Percentiles rank a stretch among this genome's conserved stretches.
phyloP scores from a whole-genome alignment of 345 rosid genomes.

The Gossypium rotundifolium region DNA sequence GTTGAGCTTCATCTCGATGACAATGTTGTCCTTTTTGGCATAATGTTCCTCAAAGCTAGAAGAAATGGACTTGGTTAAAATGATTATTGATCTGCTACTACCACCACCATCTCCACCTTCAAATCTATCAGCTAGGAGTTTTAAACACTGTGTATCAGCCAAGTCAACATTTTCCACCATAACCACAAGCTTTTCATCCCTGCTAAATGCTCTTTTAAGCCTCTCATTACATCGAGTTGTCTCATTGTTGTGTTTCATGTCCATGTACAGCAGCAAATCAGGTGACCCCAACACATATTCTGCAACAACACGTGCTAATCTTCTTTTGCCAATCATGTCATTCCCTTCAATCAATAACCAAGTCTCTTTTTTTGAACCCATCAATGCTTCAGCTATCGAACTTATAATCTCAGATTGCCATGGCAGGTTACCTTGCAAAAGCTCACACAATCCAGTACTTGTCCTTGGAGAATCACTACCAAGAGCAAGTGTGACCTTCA shows the following conservation, averaged over 20 bases:
- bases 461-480: slow-evolving; percentile 42
- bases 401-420: slow-evolving; percentile 63
- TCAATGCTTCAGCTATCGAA: slow-evolving; percentile 44
- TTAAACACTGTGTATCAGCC: slow-evolving; percentile 45
- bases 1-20: slow-evolving; percentile 53
- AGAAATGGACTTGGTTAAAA: slow-evolving; percentile 44
- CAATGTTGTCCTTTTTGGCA: slow-evolving; percentile 20
- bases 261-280: slow-evolving; percentile 41
- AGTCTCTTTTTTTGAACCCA: slow-evolving; percentile 27
- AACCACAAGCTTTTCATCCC: slow-evolving; percentile 36
- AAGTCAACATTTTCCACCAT: slow-evolving; percentile 59
- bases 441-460: slow-evolving; percentile 20
- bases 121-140: slow-evolving; percentile 42
- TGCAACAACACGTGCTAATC: slow-evolving; percentile 61
- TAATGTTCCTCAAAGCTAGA: slow-evolving; percentile 7
- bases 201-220: slow-evolving; percentile 25
- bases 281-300: slow-evolving; percentile 47
- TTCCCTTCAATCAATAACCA: slow-evolving; percentile 70
- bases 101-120: slow-evolving; percentile 25
- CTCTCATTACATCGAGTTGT: slow-evolving; percentile 25
- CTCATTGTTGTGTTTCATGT: slow-evolving; percentile 22
- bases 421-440: slow-evolving; percentile 58
- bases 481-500: slow-evolving; percentile 68
- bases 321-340: slow-evolving; percentile 63
- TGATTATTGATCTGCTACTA: slow-evolving; percentile 36